phyloP scores from a whole-genome alignment of 2,329 filamentous ascomycete genomes.

The Calonectria naviculata region DNA sequence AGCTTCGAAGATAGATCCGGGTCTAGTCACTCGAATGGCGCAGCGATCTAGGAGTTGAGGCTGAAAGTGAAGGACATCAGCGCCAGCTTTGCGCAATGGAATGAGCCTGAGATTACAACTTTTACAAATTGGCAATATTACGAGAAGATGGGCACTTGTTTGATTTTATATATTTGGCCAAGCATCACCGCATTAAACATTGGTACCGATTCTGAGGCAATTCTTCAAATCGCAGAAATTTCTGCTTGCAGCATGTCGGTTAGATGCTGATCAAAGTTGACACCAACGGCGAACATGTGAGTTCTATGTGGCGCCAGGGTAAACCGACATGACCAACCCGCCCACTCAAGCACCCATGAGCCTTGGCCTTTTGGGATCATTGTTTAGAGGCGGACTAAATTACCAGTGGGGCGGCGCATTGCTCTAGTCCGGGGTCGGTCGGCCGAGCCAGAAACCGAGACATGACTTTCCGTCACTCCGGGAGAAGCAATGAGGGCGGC shows the following conservation, averaged over 20 bases:
- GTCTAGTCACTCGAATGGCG: background rate
- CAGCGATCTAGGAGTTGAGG: slow-evolving; percentile 4
- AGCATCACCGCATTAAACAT: background rate
- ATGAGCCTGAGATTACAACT: background rate
- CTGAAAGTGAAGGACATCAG: background rate
- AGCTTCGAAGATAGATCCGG: background rate
- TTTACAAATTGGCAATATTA: background rate
- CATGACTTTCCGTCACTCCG: background rate
- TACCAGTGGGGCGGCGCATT: slow-evolving; percentile 3
- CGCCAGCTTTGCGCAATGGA: background rate
- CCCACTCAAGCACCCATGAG: background rate
- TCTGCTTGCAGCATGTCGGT: background rate
- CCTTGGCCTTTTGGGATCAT: slow-evolving; percentile 6
- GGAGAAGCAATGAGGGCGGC: background rate
- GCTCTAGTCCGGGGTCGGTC: slow-evolving; percentile 6
- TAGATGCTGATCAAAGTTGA: background rate
- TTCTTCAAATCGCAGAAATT: background rate
- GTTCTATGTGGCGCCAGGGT: slow-evolving; percentile 6
- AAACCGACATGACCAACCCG: background rate
- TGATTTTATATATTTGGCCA: too few species aligned
- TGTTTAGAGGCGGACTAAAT: slow-evolving; percentile 3
- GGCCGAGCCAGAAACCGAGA: slow-evolving; percentile 2
- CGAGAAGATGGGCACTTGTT: background rate
- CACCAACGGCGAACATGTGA: background rate
- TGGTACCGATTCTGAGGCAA: background rate